Evolutionary conservation across 139 green algal species (phyloP).

Genomic region (Desmodesmus armatus): DNA sequence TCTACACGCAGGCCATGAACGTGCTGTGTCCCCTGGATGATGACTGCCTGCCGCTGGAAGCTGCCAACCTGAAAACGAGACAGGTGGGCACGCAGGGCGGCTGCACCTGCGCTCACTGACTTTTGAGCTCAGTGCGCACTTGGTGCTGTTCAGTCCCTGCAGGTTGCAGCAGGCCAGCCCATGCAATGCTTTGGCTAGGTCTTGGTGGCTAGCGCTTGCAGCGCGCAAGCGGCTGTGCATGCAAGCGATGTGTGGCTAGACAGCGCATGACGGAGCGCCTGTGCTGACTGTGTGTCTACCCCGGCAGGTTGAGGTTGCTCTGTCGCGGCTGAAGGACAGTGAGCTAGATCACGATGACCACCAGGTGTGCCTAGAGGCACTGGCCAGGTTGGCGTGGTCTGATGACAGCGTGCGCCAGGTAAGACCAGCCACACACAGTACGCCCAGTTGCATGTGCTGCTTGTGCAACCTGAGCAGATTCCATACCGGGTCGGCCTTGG

Average conservation of each 20-base stretch:
- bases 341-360: conserved; percentile 20
- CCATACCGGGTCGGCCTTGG: neutral
- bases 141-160: neutral
- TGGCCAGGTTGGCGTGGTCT: conserved; percentile 71
- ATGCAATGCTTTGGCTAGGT: neutral
- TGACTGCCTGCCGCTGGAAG: conserved; percentile 70
- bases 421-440: too few relatives aligned
- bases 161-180: neutral
- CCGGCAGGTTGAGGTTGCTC: conserved; percentile 45
- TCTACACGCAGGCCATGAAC: conserved; percentile 60
- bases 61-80: conserved; percentile 61
- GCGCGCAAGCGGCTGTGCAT: neutral
- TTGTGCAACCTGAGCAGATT: conserved; percentile 5
- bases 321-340: conserved; percentile 51
- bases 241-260: neutral
- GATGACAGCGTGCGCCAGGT: conserved; percentile 66
- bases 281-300: neutral
- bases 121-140: neutral
- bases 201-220: neutral
- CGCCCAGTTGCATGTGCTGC: conserved; percentile 29
- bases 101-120: too few relatives aligned
- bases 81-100: too few relatives aligned
- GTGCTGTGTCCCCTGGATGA: conserved; percentile 71
- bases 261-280: neutral
- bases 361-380: conserved; percentile 61